Base-by-base conservation (phyloP, 129 eudicot species). In the Logfia minima region DNA sequence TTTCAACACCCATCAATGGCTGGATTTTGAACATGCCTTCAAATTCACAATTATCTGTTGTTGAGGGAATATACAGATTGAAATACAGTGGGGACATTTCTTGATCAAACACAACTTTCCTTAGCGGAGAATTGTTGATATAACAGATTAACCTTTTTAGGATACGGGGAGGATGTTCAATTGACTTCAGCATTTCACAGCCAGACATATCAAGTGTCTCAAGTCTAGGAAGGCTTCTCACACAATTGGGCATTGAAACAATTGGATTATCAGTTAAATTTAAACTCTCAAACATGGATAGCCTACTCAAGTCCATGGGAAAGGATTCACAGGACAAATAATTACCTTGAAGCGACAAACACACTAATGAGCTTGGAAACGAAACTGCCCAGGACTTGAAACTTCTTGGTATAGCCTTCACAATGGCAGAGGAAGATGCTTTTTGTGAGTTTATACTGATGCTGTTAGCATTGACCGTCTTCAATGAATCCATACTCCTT, bases 161-260 rank as follows among this genome's bases (percentile, higher is more conserved):
- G 24, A 66, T 72, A 31, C 10, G 11, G 19, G 77, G 77, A 56
- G 72, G 79, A 64, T 43, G 52, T 61, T 64, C 64, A 3, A 75
- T 18, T 28, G 52, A 43, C 6, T 0, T 75, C 11, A 75, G 3
- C 60, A 29, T 18, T n/a, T 21, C 0, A 45, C 72, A 76, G 5
- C 5, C 3, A 0, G 3, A 0, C 31, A 76, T 48, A 21, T 34
- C 13, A 28, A 76, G 80, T 4, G 0, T 29, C 73, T 51, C 14
- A 76, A 76, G 65, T 26, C 24, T 51, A 7, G 73, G 80, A 76
- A 75, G 72, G 63, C 14, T 64, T 48, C 79, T 48, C 72, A 75
- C 65, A 48, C 79, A 75, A 45, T 29, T 5, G 16, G 72, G 79
- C 23, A 75, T 4, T 9, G 79, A 65, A 11, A 75, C 13, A 29